Evolutionary conservation across 1,284 basidiomycete genomes (phyloP), one percentile per base, ranked within the genome.

Genomic region (Ustilago nuda): DNA sequence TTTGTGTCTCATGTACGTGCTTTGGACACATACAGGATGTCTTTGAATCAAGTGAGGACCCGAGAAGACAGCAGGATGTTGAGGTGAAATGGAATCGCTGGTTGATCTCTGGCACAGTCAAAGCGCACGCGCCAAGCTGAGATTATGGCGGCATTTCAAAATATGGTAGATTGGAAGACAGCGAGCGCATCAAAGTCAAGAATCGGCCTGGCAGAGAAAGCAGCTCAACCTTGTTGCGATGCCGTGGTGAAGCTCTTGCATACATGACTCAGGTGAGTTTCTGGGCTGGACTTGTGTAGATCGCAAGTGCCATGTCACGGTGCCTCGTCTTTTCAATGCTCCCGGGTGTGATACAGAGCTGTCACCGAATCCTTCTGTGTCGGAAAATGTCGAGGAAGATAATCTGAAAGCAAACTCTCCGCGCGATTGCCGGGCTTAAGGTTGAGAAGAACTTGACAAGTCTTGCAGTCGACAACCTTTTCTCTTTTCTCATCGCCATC

Each of bases 181-280:
- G 33, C 19, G 33, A 41, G 19, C 57, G 57, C 41, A 59, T 59
- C 36, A 59, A 48, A 19, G 12, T 59, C 57, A 35, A 27, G 57
- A n/a, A 41, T 41, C 48, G 57, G 56, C 15, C 19, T 43, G 13
- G 43, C 23, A 30, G 56, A 57, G 46, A 45, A 41, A 45, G 30
- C 39, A 41, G 13, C 27, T 8, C 17, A 17, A 50, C 48, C 45
- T 35, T 58, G 30, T 19, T 52, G 37, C 50, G 53, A 53, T 52
- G 50, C 58, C 58, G 50, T 46, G 8, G 35, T 55, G 53, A 12
- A 17, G 27, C 35, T 37, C 36, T 41, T 36, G 27, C 54, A 56
- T 50, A 33, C 30, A 32, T 50, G 48, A 50, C 48, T 50, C 48
- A 17, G 13, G n/a, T 19, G 7, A 50, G 15, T 13, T 50, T 50